A percentile compares a stretch with the other conserved stretches of the same genome.
These are phyloP conservation scores for Brassica nigra DNA, from an alignment of 345 rosid species.

Conservation along the genomic window DNA sequence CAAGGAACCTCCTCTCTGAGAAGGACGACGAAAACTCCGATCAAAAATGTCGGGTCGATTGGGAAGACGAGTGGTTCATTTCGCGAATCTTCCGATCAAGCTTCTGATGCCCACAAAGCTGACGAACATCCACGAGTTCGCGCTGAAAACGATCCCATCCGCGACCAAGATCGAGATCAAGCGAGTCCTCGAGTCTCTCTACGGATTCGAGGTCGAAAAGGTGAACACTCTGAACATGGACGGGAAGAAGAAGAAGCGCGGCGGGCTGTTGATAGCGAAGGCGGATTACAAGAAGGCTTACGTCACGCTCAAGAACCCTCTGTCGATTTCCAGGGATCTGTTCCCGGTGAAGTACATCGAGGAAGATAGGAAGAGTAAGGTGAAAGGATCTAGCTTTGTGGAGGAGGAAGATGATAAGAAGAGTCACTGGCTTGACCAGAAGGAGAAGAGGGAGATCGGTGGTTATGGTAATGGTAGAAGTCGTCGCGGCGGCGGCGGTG, in stretches of 20 bases:
- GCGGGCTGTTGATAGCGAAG: constrained; percentile 69
- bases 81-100: constrained; percentile 84
- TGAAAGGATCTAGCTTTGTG: constrained; percentile 59
- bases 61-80: constrained; percentile 76
- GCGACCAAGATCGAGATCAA: constrained; percentile 96
- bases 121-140: constrained; percentile 67
- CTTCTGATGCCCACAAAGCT: constrained; percentile 67
- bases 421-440: constrained; percentile 84
- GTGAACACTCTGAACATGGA: constrained; percentile 95
- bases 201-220: constrained; percentile 83
- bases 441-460: constrained; percentile 43
- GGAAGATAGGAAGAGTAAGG: constrained; percentile 72
- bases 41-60: constrained; percentile 62
- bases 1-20: not conserved
- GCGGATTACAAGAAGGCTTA: constrained; percentile 96
- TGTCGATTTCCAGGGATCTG: constrained; percentile 66
- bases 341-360: constrained; percentile 59
- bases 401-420: constrained; percentile 63
- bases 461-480: constrained; percentile 24
- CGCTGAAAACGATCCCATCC: constrained; percentile 78
- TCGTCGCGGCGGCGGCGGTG: constrained; percentile 35
- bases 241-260: constrained; percentile 86
- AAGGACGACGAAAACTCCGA: not conserved
- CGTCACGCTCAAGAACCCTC: constrained; percentile 61
- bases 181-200: constrained; percentile 88